These are phyloP conservation scores for Phaeotremella skinneri DNA, from an alignment of 768 basidiomycete species.

Conservation along the genomic window DNA sequence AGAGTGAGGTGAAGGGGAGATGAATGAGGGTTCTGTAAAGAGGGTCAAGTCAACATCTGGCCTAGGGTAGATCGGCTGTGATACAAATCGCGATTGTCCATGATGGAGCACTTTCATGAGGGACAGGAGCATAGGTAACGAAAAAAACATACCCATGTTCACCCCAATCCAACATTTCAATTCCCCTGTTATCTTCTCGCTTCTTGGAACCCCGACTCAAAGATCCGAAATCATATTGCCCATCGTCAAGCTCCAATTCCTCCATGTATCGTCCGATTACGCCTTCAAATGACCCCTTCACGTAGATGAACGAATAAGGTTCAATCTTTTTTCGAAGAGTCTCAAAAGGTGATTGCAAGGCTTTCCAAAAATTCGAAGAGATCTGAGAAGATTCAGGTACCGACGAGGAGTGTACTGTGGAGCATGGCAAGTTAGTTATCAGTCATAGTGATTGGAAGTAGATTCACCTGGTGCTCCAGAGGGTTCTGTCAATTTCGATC, in stretches of 20 bases:
- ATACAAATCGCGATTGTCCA: background rate
- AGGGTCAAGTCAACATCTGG: background rate
- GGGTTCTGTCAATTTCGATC: background rate
- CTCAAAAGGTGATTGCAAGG: conserved; percentile 25
- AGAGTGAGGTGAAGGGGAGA: conserved; percentile 34
- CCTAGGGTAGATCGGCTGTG: no score
- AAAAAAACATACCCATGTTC: conserved; percentile 38
- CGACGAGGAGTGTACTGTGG: background rate
- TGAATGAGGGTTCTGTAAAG: conserved; percentile 28
- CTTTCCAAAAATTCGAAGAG: background rate
- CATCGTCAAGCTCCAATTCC: conserved; percentile 43
- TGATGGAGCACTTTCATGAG: background rate
- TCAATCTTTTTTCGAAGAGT: conserved; percentile 21
- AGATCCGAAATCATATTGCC: conserved; percentile 36
- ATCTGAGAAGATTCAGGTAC: background rate
- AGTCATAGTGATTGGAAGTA: no score
- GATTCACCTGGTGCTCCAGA: background rate
- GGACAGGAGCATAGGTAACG: background rate
- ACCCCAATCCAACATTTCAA: conserved; percentile 39
- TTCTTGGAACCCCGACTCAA: conserved; percentile 14
- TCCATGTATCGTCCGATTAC: conserved; percentile 47
- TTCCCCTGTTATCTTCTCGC: conserved; percentile 17
- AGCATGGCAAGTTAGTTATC: no score
- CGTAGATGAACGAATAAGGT: conserved; percentile 38
- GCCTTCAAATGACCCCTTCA: conserved; percentile 36